phyloP scores from a whole-genome alignment of 495 filamentous ascomycete species.

The Cudoniella acicularis region DNA sequence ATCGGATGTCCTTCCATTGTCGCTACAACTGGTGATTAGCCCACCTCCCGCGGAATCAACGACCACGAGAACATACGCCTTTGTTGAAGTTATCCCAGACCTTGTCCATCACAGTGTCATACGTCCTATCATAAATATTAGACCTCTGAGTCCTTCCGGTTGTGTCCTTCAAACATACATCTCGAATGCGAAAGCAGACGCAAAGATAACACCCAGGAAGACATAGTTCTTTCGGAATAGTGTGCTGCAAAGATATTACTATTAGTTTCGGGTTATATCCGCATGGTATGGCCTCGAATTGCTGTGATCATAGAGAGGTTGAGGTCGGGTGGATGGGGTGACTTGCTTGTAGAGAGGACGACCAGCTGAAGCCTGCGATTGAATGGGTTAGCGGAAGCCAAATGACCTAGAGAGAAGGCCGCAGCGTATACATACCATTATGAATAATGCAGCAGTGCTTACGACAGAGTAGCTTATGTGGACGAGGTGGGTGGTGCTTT shows the following conservation, averaged over 20 bases:
- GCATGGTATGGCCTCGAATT: too few species aligned
- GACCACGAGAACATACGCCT: constrained; percentile 62
- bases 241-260: constrained; percentile 48
- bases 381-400: constrained; percentile 19
- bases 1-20: constrained; percentile 99
- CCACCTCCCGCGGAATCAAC: neutral
- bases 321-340: constrained; percentile 27
- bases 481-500: constrained; percentile 24
- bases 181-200: constrained; percentile 84
- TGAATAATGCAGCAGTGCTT: constrained; percentile 7
- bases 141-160: neutral
- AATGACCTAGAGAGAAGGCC: neutral
- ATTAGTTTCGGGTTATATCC: too few species aligned
- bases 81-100: constrained; percentile 87
- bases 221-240: constrained; percentile 80
- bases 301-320: constrained; percentile 8
- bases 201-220: constrained; percentile 85
- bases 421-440: constrained; percentile 18
- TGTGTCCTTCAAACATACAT: constrained; percentile 57
- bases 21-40: constrained; percentile 54
- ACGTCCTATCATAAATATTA: constrained; percentile 52
- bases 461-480: neutral
- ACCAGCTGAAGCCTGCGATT: constrained; percentile 20
- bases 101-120: constrained; percentile 70
- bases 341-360: constrained; percentile 79